Evolutionary conservation across 768 basidiomycete species (phyloP).

Genomic region (Tulasnella calospora): DNA sequence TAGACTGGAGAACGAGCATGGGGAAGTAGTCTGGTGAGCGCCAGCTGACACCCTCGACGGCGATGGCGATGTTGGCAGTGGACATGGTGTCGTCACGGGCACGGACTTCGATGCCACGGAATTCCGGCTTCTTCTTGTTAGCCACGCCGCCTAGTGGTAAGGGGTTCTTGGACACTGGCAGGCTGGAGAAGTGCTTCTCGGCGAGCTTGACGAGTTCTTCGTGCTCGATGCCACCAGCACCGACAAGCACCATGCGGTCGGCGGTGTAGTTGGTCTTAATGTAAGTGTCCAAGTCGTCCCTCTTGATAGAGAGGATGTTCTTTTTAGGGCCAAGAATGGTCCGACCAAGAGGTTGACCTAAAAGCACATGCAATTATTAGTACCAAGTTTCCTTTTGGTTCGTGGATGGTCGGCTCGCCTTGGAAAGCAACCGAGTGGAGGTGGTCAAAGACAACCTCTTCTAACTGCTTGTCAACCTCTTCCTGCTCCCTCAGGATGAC

Average conservation of each 20-base stretch:
- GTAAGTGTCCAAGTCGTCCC: constrained; percentile 80
- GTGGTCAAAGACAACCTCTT: constrained; percentile 99
- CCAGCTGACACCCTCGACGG: constrained; percentile 98
- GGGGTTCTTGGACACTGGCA: constrained; percentile 83
- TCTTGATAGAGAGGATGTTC: constrained; percentile 93
- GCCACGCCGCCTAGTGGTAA: constrained; percentile 69
- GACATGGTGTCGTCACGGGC: constrained; percentile 86
- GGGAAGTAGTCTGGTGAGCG: constrained; percentile 98
- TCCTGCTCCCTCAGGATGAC: constrained; percentile 96
- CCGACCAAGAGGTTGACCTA: constrained; percentile 90
- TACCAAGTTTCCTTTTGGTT: background rate
- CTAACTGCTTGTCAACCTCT: constrained; percentile 97
- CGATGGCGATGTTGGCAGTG: constrained; percentile 90
- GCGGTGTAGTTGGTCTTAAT: constrained; percentile 98
- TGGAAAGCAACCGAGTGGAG: constrained; percentile 95
- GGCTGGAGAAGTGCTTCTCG: constrained; percentile 83
- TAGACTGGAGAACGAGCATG: constrained; percentile 96
- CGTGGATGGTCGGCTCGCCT: constrained; percentile 48
- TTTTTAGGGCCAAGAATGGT: constrained; percentile 95
- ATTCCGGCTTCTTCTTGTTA: constrained; percentile 65
- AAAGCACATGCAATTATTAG: background rate
- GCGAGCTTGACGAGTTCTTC: constrained; percentile 88
- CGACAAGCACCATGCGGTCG: constrained; percentile 98
- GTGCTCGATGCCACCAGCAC: constrained; percentile 93
- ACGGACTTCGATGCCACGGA: constrained; percentile 93